Evolutionary conservation across 2,329 filamentous ascomycete genomes (phyloP).

Genomic region (Colletotrichum sp.): DNA sequence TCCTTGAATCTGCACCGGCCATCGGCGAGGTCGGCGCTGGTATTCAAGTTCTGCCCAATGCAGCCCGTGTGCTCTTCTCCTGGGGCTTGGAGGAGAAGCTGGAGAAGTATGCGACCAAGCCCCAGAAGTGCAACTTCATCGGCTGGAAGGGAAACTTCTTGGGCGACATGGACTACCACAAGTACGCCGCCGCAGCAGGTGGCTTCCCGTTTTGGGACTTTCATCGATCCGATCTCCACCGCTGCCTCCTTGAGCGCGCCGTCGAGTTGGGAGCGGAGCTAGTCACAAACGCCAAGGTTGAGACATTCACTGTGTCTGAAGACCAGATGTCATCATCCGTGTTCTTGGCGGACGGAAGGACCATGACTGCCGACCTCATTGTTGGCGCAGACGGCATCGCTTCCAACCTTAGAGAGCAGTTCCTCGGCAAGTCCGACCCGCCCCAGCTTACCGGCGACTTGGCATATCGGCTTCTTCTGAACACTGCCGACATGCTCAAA

Average conservation of each 20-base stretch:
- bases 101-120: slow-evolving; percentile 21
- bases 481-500: slow-evolving; percentile 25
- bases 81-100: slow-evolving; percentile 23
- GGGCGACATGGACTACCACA: slow-evolving; percentile 17
- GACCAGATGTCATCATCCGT: neutral
- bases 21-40: slow-evolving; percentile 25
- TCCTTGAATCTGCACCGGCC: slow-evolving; percentile 14
- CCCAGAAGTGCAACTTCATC: slow-evolving; percentile 15
- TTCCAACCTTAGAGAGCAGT: slow-evolving; percentile 25
- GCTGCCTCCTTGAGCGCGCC: slow-evolving; percentile 11
- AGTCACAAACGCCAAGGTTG: slow-evolving; percentile 5
- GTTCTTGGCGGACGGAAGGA: slow-evolving; percentile 26
- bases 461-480: slow-evolving; percentile 31
- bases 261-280: slow-evolving; percentile 15
- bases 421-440: slow-evolving; percentile 7
- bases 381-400: slow-evolving; percentile 52
- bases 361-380: slow-evolving; percentile 41
- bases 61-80: slow-evolving; percentile 14
- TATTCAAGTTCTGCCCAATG: slow-evolving; percentile 23
- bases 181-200: slow-evolving; percentile 13
- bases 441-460: slow-evolving; percentile 31
- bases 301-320: slow-evolving; percentile 10
- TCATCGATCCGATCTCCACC: slow-evolving; percentile 23
- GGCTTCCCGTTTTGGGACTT: slow-evolving; percentile 22
- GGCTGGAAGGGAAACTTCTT: slow-evolving; percentile 22